These are phyloP conservation scores for Smittium mucronatum DNA, from an alignment of 371 early-diverging fungal species.

Conservation along the genomic window DNA sequence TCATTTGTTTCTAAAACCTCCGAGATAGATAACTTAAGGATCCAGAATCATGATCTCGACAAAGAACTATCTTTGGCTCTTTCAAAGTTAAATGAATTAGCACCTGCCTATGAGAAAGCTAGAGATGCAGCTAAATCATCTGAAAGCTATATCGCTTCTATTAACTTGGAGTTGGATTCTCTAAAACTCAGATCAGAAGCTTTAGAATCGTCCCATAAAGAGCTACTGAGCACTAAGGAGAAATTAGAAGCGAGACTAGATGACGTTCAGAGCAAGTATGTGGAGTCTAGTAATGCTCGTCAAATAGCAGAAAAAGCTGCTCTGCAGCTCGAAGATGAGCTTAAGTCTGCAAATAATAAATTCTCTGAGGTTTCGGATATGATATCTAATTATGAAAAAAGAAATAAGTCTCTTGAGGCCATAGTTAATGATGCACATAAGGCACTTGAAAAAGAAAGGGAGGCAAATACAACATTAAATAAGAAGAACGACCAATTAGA, in stretches of 20 bases:
- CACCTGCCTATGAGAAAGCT: constrained; percentile 33
- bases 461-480: constrained; percentile 41
- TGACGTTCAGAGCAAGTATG: constrained; percentile 55
- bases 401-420: constrained; percentile 32
- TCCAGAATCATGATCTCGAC: constrained; percentile 25
- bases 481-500: constrained; percentile 53
- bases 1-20: constrained; percentile 34
- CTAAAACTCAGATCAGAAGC: constrained; percentile 10
- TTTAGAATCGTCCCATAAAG: constrained; percentile 28
- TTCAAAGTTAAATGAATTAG: constrained; percentile 33
- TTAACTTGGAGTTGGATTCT: constrained; percentile 13
- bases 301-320: constrained; percentile 46
- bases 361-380: constrained; percentile 47
- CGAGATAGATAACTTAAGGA: constrained; percentile 28
- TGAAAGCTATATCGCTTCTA: constrained; percentile 24
- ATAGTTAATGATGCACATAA: constrained; percentile 37
- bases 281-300: constrained; percentile 42
- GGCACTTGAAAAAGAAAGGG: constrained; percentile 53
- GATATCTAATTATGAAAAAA: constrained; percentile 34
- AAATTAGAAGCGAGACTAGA: constrained; percentile 55
- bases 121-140: constrained; percentile 31
- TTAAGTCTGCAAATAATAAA: constrained; percentile 42
- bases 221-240: constrained; percentile 50
- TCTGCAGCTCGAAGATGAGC: constrained; percentile 58
- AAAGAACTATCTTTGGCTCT: constrained; percentile 31